Evolutionary conservation across 805 yeast species (phyloP).

Genomic region (Pichia paraexigua): DNA sequence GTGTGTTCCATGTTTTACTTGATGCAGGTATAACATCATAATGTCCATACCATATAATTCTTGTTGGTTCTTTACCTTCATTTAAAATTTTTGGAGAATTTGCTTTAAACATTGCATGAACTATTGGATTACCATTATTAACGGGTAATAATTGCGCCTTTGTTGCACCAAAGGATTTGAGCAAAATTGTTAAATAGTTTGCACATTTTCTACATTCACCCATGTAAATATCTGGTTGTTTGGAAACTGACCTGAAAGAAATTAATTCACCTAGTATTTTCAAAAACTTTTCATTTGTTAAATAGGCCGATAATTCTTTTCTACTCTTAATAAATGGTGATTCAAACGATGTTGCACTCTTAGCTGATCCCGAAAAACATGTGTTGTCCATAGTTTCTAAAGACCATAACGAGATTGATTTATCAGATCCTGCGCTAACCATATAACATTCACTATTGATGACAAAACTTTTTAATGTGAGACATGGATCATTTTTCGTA

Average conservation of each 20-base stretch:
- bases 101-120: slow-evolving; percentile 62
- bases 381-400: slow-evolving; percentile 23
- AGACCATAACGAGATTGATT: slow-evolving; percentile 69
- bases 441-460: slow-evolving; percentile 36
- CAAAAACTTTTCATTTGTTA: slow-evolving; percentile 46
- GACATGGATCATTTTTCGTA: slow-evolving; percentile 27
- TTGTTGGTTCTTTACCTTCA: slow-evolving; percentile 18
- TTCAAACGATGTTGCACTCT: not conserved
- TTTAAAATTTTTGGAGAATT: slow-evolving; percentile 20
- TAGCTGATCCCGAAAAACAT: not conserved
- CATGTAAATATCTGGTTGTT: slow-evolving; percentile 55
- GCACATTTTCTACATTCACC: slow-evolving; percentile 88
- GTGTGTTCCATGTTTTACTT: slow-evolving; percentile 58
- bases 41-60: slow-evolving; percentile 88
- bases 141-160: slow-evolving; percentile 64
- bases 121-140: slow-evolving; percentile 75
- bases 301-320: slow-evolving; percentile 1
- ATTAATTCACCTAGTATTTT: slow-evolving; percentile 54
- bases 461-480: slow-evolving; percentile 46
- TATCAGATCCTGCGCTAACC: slow-evolving; percentile 64
- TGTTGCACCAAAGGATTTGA: slow-evolving; percentile 63
- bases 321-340: not conserved
- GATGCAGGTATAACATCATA: slow-evolving; percentile 88
- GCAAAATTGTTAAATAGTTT: slow-evolving; percentile 52
- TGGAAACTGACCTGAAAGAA: slow-evolving; percentile 70